Evolutionary conservation across 306 rosid species (phyloP), one percentile per base, ranked within the genome.

Genomic region (Vachellia collinsii): DNA sequence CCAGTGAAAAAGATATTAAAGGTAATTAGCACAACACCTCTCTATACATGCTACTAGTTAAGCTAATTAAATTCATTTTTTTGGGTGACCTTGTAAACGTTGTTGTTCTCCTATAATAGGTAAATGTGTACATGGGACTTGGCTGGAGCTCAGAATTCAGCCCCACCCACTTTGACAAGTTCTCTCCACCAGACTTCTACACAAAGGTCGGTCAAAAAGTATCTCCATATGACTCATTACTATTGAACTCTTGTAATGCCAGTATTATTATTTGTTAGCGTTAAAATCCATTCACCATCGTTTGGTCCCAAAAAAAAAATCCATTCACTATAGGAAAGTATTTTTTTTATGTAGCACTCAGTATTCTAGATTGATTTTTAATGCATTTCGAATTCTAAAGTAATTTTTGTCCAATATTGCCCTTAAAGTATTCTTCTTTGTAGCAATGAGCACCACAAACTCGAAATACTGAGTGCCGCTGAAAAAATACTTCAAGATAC

Each of bases 141-240:
- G 90, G 90, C 5, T 87, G 90, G 90, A 87, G 64, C 84, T 78
- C 51, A 71, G 90, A 87, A 71, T 87, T 87, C 59, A 84, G 84
- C 76, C 90, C 84, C 16, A 87, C 90, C 66, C 84, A 87, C 82
- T 87, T 87, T 75, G 90, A 87, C 61, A 81, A 11, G 54, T 93
- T n/a, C 80, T 95, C 99, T 76, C 99, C 99, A 0, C 99, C 99
- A 42, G 99, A 95, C 77, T 95, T 95, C 81, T 95, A 90, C 78
- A 83, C 94, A 38, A 90, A 93, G 94, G 99, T 80, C 72, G 70
- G 85, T 75, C 66, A 8, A 6, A 76, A 70, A 62, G 20, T 29
- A 29, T 29, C 34, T 29, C 34, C 34, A 29, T 29, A 29, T 29
- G 56, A 39, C 38, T 56, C 51, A 50, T 54, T 46, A 61, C 22